These are phyloP conservation scores for Aphanomyces euteiches DNA, from an alignment of 352 stramenopile genomes.

Conservation along the genomic window DNA sequence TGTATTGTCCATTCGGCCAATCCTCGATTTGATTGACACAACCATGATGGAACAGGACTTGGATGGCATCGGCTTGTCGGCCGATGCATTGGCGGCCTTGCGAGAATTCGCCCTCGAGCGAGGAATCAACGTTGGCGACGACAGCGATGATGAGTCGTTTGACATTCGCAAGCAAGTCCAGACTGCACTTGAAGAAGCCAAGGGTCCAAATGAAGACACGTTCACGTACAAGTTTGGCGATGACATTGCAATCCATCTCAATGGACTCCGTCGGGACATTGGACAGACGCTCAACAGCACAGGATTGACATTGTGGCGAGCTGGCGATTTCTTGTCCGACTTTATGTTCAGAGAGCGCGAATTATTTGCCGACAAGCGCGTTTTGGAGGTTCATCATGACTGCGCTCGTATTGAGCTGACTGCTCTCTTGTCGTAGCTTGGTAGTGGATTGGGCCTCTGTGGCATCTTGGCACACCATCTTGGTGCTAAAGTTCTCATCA, in stretches of 20 bases:
- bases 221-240: conserved; percentile 54
- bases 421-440: conserved; percentile 45
- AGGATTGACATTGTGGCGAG: conserved; percentile 56
- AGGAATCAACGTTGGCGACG: conserved; percentile 41
- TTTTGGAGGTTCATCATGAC: conserved; percentile 6
- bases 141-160: conserved; percentile 32
- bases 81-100: conserved; percentile 42
- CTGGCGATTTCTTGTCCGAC: conserved; percentile 55
- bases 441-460: conserved; percentile 54
- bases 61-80: conserved; percentile 47
- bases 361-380: conserved; percentile 20
- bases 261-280: conserved; percentile 55
- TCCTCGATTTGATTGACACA: not conserved
- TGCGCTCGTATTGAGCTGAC: no score
- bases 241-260: conserved; percentile 47
- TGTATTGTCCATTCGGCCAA: no score
- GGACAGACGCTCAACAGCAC: conserved; percentile 61
- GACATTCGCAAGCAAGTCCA: conserved; percentile 54
- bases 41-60: conserved; percentile 38
- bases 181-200: conserved; percentile 58
- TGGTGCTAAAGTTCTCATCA: conserved; percentile 53
- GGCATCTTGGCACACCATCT: conserved; percentile 58
- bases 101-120: conserved; percentile 55
- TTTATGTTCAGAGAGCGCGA: conserved; percentile 49
- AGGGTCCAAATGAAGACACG: conserved; percentile 42